Conservation (phyloP, 495 filamentous ascomycete genomes). For the Aspergillus mulundensis region DNA sequence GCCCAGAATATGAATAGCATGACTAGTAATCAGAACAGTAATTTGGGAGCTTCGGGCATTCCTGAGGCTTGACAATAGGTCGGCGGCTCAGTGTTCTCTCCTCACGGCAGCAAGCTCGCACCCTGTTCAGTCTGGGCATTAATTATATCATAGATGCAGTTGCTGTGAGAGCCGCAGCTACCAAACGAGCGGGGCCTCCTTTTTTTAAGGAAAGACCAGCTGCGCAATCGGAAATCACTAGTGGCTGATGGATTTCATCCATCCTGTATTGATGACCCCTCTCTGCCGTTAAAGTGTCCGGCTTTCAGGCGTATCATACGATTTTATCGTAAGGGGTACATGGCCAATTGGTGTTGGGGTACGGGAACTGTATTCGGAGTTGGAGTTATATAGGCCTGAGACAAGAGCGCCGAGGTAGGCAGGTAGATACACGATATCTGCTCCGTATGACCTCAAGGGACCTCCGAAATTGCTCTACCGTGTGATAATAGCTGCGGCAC, state of each 20-base stretch:
- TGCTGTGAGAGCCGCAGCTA: background rate
- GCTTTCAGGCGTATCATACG: background rate
- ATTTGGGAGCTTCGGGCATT: background rate
- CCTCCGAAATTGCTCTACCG: background rate
- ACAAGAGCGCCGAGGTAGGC: background rate
- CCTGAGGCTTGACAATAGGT: background rate
- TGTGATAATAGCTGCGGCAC: background rate
- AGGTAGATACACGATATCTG: background rate
- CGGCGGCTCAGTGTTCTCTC: background rate
- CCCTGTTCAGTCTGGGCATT: background rate
- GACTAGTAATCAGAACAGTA: background rate
- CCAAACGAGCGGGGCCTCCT: background rate
- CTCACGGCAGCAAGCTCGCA: background rate
- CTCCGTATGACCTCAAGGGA: background rate
- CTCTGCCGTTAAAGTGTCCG: background rate
- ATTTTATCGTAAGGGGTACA: background rate
- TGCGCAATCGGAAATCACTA: background rate
- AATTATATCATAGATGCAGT: background rate
- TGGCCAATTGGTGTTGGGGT: background rate
- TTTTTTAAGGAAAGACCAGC: background rate
- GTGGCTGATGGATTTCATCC: background rate
- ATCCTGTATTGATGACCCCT: background rate
- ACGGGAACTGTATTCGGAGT: background rate
- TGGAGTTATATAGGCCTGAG: background rate
- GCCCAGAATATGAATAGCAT: slow-evolving; percentile 5